Conservation (phyloP, 306 rosid genomes). For the Nissolia schottii region DNA sequence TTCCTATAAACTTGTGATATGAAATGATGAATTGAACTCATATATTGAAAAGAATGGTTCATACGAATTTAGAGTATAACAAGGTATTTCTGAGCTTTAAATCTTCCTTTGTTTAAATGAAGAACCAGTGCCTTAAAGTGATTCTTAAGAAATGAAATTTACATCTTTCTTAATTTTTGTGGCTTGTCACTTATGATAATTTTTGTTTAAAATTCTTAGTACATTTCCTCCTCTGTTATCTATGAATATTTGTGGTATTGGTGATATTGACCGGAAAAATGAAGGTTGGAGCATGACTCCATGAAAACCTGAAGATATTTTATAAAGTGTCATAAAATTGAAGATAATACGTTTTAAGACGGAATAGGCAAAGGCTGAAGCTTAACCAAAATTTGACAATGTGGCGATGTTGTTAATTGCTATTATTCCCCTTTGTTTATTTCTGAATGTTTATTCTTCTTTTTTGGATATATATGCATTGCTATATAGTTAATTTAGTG, state of each 20-base stretch:
- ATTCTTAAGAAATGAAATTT: not conserved
- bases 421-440: not conserved
- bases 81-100: not conserved
- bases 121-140: not conserved
- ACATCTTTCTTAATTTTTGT: not conserved
- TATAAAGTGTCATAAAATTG: not conserved
- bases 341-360: not conserved
- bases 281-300: not conserved
- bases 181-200: not conserved
- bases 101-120: not conserved
- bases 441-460: not conserved
- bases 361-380: not conserved
- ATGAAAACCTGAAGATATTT: not conserved
- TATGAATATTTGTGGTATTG: not conserved
- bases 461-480: not conserved
- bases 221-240: not conserved
- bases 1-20: not conserved
- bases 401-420: not conserved
- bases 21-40: not conserved
- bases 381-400: not conserved
- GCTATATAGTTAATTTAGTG: not conserved
- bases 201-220: not conserved
- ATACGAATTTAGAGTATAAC: not conserved
- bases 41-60: not conserved
- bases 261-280: not conserved